Evolutionary conservation across 352 stramenopile genomes (phyloP).

Genomic region (Aphanomyces euteiches): DNA sequence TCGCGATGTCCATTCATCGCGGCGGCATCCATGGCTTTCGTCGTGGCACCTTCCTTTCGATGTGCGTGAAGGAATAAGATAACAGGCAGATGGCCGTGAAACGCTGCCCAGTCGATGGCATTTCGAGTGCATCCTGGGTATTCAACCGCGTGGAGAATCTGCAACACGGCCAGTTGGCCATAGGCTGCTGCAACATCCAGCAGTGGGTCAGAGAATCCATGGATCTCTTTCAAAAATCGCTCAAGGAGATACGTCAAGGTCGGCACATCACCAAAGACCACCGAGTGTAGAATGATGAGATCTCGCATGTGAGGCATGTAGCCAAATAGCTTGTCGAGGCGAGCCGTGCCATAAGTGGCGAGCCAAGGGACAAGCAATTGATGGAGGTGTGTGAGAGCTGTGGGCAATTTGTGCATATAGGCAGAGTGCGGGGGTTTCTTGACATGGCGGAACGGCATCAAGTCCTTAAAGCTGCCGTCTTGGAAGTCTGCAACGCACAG

Average conservation of each 20-base stretch:
- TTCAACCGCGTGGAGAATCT: conserved; percentile 32
- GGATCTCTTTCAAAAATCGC: not conserved
- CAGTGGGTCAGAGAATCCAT: conserved; percentile 4
- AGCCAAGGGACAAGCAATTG: not conserved
- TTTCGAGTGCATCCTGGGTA: conserved; percentile 31
- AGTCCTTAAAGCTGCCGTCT: not conserved
- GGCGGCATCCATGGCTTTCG: conserved; percentile 23
- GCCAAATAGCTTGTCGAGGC: not conserved
- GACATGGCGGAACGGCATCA: not conserved
- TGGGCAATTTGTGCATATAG: conserved; percentile 1
- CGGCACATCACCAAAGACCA: conserved; percentile 10
- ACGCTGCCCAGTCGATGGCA: conserved; percentile 33
- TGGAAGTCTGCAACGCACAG: not conserved
- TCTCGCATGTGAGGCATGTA: not conserved
- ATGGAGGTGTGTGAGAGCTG: not conserved
- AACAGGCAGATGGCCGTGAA: conserved; percentile 29
- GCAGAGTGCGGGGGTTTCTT: conserved; percentile 1
- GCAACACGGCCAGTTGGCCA: conserved; percentile 32
- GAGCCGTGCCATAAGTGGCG: not conserved
- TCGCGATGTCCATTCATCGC: conserved; percentile 9
- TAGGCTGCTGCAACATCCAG: conserved; percentile 34
- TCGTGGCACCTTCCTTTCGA: conserved; percentile 12
- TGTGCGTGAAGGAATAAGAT: conserved; percentile 22
- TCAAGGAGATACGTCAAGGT: conserved; percentile 2
- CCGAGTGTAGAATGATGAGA: conserved; percentile 24